Percentiles rank a stretch among this genome's conserved stretches.
Evolutionary conservation across 371 early-diverging fungal genomes (phyloP).

Genomic region (Mortierella sp.): DNA sequence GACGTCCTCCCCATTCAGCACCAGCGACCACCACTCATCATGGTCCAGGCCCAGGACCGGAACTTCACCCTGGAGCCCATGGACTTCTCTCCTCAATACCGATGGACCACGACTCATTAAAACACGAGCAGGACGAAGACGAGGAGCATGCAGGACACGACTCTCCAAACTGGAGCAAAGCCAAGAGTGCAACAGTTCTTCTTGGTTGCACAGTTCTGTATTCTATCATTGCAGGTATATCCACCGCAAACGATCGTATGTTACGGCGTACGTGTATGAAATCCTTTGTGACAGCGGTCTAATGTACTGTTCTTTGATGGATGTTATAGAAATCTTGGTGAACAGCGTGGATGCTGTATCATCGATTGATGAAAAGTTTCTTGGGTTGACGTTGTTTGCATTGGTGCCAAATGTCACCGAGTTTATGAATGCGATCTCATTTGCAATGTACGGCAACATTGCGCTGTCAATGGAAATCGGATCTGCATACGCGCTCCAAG

Average conservation of each 20-base stretch:
- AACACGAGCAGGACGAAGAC: constrained; percentile 69
- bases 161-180: constrained; percentile 91
- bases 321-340: constrained; percentile 73
- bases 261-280: not conserved
- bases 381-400: constrained; percentile 94
- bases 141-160: constrained; percentile 86
- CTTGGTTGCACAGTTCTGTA: constrained; percentile 87
- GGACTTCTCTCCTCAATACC: constrained; percentile 43
- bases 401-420: constrained; percentile 97
- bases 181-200: constrained; percentile 83
- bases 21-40: constrained; percentile 2
- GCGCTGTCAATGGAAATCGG: constrained; percentile 96
- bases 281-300: not conserved
- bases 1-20: constrained; percentile 30
- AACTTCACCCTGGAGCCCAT: constrained; percentile 42
- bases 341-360: constrained; percentile 81
- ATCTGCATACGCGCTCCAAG: constrained; percentile 95
- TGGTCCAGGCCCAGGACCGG: constrained; percentile 4
- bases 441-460: constrained; percentile 93
- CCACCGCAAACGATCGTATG: not conserved
- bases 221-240: constrained; percentile 80
- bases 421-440: constrained; percentile 96
- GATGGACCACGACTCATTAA: constrained; percentile 35
- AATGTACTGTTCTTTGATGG: not conserved
- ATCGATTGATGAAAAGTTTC: constrained; percentile 85